phyloP scores from a whole-genome alignment of 306 rosid genomes.

The Citrullus amarus region DNA sequence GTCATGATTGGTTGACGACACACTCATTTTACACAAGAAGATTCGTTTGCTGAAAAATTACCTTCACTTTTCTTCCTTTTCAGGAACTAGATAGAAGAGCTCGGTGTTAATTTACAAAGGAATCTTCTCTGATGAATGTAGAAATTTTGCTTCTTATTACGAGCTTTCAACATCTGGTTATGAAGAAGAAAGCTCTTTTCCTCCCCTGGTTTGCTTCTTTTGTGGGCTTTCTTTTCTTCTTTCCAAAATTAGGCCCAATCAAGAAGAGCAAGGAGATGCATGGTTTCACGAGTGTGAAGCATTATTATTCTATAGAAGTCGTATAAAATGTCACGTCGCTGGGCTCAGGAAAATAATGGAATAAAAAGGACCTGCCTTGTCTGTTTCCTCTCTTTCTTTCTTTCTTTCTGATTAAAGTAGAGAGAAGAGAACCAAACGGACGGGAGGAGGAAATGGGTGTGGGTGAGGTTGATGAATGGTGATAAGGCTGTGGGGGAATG shows the following conservation, averaged over 20 bases:
- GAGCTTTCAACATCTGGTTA: neutral
- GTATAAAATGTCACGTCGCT: constrained; percentile 13
- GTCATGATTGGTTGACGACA: constrained; percentile 1
- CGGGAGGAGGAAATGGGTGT: neutral
- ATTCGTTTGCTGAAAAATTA: neutral
- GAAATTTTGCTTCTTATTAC: neutral
- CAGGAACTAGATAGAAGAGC: neutral
- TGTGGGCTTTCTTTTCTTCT: neutral
- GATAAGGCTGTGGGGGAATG: neutral
- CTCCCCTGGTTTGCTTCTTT: neutral
- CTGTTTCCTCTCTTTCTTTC: neutral
- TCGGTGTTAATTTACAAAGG: neutral
- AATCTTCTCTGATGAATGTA: neutral
- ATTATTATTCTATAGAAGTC: neutral
- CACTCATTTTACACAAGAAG: constrained; percentile 1
- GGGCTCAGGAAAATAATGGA: constrained; percentile 12
- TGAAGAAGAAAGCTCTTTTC: neutral
- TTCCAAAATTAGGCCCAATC: constrained; percentile 5
- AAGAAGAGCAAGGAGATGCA: neutral
- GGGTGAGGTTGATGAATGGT: constrained; percentile 5
- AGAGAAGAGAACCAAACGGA: constrained; percentile 6
- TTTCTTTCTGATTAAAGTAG: constrained; percentile 1
- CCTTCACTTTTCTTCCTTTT: neutral
- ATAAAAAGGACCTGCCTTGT: constrained; percentile 13
- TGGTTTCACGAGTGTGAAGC: neutral